Base-by-base conservation (phyloP, 352 stramenopile species). In the Paralagenidium karlingii region DNA sequence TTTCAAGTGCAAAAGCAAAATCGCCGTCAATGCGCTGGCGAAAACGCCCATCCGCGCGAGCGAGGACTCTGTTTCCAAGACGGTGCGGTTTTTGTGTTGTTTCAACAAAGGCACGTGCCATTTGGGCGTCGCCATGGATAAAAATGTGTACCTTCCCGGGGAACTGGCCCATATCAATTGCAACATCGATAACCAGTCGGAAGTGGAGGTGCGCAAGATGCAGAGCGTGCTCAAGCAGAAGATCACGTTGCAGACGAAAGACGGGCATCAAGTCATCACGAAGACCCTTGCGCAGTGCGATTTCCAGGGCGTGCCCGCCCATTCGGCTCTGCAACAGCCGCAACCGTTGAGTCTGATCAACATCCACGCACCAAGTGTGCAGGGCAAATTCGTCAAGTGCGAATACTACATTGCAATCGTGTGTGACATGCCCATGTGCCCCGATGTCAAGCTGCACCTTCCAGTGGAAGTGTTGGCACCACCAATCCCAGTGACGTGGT, bases 341-440 rank as follows among this genome's bases (percentile, higher is more conserved):
- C 54, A 50, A 30, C 45, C 38, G 25, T 45, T 73, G 42, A 43
- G 40, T 3, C 38, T 73, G 21, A 43, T 45, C 10, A 24, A 45
- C n/a, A 46, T 73, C n/a, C 46, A 49, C 30, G 57, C 57, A 10
- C 56, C 53, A 9, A 73, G n/a, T n/a, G n/a, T 54, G 5, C 30
- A 31, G 3, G 53, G 53, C 10, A 30, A 32, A 25, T 37, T 68
- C 34, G 43, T 73, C 33, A 52, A 41, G 34, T 58, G 55, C 28
- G 33, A 36, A 16, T 73, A 73, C 39, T 44, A 33, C 25, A 41
- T 68, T 16, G 57, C 53, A 16, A 31, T 73, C 20, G 46, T 57
- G 34, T 73, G 58, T 34, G 57, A 73, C 32, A 68, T 68, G 28
- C 48, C 47, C 15, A 63, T 47, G 50, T 63, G 53, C 15, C 57